A percentile compares a stretch with the other conserved stretches of the same genome.
Evolutionary conservation across 2,329 filamentous ascomycete species (phyloP).

Genomic region (Colletotrichum euphorbiae): DNA sequence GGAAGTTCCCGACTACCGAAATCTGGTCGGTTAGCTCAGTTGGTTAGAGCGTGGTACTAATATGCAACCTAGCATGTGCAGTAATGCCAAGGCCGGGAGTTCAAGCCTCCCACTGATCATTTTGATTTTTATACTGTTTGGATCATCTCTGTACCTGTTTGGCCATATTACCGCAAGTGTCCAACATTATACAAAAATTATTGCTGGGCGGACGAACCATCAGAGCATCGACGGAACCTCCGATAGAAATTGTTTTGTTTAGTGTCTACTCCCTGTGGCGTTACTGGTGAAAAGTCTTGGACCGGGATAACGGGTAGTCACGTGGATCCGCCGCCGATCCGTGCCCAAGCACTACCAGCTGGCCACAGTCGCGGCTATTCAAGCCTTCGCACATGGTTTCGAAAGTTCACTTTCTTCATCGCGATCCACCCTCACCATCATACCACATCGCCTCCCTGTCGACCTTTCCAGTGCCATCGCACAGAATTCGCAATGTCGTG

Average conservation of each 20-base stretch:
- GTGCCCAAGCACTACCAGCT: neutral
- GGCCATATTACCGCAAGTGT: neutral
- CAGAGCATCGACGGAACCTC: too few species aligned
- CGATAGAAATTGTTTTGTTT: too few species aligned
- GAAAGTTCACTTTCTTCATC: too few species aligned
- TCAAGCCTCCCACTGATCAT: constrained; percentile 40
- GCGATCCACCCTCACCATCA: constrained; percentile 20
- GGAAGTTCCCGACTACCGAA: too few species aligned
- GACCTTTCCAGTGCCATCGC: constrained; percentile 25
- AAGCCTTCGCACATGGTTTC: constrained; percentile 9
- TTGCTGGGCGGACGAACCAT: too few species aligned
- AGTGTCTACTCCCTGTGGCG: too few species aligned
- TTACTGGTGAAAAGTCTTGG: too few species aligned
- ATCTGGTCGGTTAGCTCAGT: constrained; percentile 40
- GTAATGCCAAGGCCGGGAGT: constrained; percentile 39
- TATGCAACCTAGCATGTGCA: constrained; percentile 14
- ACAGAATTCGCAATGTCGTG: constrained; percentile 66
- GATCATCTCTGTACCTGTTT: neutral
- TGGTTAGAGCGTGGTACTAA: constrained; percentile 40
- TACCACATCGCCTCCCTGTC: constrained; percentile 14
- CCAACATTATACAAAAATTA: too few species aligned
- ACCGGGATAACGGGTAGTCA: neutral
- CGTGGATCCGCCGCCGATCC: neutral
- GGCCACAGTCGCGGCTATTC: neutral
- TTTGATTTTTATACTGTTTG: constrained; percentile 11